Conservation (phyloP, 1,139 yeast genomes). For the Kluyveromyces marxianus region DNA sequence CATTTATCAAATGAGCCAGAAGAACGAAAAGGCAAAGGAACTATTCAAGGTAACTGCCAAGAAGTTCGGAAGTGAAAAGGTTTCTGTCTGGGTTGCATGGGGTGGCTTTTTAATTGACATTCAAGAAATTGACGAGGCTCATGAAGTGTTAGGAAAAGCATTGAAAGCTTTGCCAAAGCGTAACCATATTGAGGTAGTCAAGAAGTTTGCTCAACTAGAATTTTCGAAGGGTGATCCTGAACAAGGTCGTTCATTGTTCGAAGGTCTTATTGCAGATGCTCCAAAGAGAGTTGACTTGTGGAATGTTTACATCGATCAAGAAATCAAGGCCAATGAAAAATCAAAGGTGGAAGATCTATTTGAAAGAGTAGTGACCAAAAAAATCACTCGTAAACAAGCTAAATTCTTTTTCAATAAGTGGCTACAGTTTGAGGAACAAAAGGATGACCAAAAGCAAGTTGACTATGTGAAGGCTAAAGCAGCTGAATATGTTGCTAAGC, state of each 20-base stretch:
- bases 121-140: slow-evolving; percentile 50
- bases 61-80: slow-evolving; percentile 66
- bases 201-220: slow-evolving; percentile 85
- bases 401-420: slow-evolving; percentile 92
- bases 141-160: slow-evolving; percentile 63
- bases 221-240: slow-evolving; percentile 82
- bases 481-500: slow-evolving; percentile 52
- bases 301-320: slow-evolving; percentile 93
- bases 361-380: slow-evolving; percentile 66
- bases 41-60: slow-evolving; percentile 62
- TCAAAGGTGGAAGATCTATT: slow-evolving; percentile 67
- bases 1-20: slow-evolving; percentile 69
- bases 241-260: slow-evolving; percentile 90
- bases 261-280: slow-evolving; percentile 82
- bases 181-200: slow-evolving; percentile 71
- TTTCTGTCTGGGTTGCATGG: slow-evolving; percentile 70
- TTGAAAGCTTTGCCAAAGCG: slow-evolving; percentile 66
- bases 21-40: slow-evolving; percentile 59
- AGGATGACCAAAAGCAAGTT: slow-evolving; percentile 60
- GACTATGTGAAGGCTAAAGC: slow-evolving; percentile 92
- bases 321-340: slow-evolving; percentile 58
- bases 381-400: slow-evolving; percentile 84
- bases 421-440: slow-evolving; percentile 69
- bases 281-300: slow-evolving; percentile 90
- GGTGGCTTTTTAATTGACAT: slow-evolving; percentile 69